These are phyloP conservation scores for Cryphonectria nitschkei DNA, from an alignment of 2,329 filamentous ascomycete species.

Conservation along the genomic window DNA sequence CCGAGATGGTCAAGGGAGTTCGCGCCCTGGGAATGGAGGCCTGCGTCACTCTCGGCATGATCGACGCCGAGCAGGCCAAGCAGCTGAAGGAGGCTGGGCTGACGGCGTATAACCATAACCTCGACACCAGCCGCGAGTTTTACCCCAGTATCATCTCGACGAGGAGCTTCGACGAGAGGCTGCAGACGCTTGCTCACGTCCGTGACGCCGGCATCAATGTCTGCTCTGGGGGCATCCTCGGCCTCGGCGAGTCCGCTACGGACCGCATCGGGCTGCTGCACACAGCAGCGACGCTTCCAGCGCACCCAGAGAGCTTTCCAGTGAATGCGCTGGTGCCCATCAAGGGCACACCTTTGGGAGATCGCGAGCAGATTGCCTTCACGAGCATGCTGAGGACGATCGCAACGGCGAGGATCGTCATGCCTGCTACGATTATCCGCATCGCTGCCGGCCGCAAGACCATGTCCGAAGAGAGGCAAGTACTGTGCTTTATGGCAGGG, in stretches of 20 bases:
- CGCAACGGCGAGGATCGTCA: slow-evolving; percentile 79
- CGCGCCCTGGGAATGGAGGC: slow-evolving; percentile 83
- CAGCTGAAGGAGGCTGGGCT: slow-evolving; percentile 83
- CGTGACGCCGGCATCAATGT: slow-evolving; percentile 87
- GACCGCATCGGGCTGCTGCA: slow-evolving; percentile 84
- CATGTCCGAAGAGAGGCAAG: slow-evolving; percentile 87
- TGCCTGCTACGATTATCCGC: slow-evolving; percentile 84
- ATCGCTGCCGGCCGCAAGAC: slow-evolving; percentile 84
- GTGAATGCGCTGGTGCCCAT: slow-evolving; percentile 92
- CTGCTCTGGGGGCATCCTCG: slow-evolving; percentile 87
- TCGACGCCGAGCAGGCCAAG: slow-evolving; percentile 77
- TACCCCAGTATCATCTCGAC: slow-evolving; percentile 88
- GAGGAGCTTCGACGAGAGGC: slow-evolving; percentile 82
- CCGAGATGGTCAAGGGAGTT: slow-evolving; percentile 83
- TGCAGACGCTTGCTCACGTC: slow-evolving; percentile 78
- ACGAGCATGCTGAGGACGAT: slow-evolving; percentile 81
- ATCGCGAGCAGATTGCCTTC: slow-evolving; percentile 73
- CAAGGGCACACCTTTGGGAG: slow-evolving; percentile 83
- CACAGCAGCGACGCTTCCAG: slow-evolving; percentile 78
- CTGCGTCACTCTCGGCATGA: slow-evolving; percentile 94
- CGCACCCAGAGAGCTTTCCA: slow-evolving; percentile 87
- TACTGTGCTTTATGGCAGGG: slow-evolving; percentile 85
- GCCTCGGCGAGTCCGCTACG: slow-evolving; percentile 75
- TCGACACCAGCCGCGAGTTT: slow-evolving; percentile 87
- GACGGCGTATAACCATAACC: slow-evolving; percentile 93